Evolutionary conservation across 2,329 filamentous ascomycete genomes (phyloP), one percentile per base, ranked within the genome.

Genomic region (Cladosporium sp.): DNA sequence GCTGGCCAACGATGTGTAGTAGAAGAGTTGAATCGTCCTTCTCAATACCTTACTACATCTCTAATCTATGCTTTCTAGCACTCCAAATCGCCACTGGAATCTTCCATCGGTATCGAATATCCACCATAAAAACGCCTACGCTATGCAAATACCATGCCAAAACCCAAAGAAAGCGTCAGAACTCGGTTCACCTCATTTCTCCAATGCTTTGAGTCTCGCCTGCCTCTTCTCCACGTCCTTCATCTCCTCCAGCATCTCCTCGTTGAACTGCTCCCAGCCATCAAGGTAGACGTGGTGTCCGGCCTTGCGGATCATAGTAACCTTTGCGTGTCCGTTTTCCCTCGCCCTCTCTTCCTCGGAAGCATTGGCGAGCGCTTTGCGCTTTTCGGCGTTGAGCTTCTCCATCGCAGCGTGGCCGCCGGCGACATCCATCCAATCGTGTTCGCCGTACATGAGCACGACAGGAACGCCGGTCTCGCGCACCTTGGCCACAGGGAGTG

Each of bases 381-480:
- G 79, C 69, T 85, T 86, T 68, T 89, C 88, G 66, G 89, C 83
- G 67, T 91, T 89, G 14, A 98, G 85, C 77, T 90, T 93, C 78
- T 93, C 87, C 74, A 91, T 87, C 0, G 93, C 89, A 0, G 91
- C 92, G 56, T 89, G 87, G 0, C 95, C 95, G 31, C 93, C 95
- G 0, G 88, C 88, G 10, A 95, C 89, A 71, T 99, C 95, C 95
- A 99, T 99, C 95, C 95, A 99, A 81, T 99, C 95, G 74, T 95
- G 89, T 73, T 98, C 93, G 69, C 95, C 95, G 75, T 99, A 99
- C 91, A 98, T 93, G 76, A 99, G 86, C 10, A 98, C 86, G 35
- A 98, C 83, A 0, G 95, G 94, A 59, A 93, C 83, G 1, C 93
- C 93, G 0, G 85, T 90, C 71, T 88, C 86, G 11, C 81, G 77